Evolutionary conservation across 2,329 filamentous ascomycete genomes (phyloP), one percentile per base, ranked within the genome.

Genomic region (Aspergillus tamarii): DNA sequence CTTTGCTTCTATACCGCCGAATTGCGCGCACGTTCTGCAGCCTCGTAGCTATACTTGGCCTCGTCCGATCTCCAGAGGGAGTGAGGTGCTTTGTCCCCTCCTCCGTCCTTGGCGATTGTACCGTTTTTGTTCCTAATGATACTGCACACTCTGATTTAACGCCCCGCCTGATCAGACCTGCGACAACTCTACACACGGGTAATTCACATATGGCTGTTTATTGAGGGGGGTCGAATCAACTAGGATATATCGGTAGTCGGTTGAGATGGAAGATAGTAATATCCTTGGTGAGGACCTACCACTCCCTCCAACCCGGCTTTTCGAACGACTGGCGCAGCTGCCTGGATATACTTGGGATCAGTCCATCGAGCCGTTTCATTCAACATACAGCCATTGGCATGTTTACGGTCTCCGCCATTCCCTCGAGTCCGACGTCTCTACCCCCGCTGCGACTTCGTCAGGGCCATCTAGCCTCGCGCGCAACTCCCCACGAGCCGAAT

Each of bases 301-400:
- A 65, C 76, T 82, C 74, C 88, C 89, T 64, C 90, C 89, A 50
- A 82, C 85, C 68, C 87, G 89, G 71, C 85, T 94, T 59, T 90
- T 89, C 70, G 90, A 93, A 76, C 87, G 91, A 57, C 83, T 94
- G 68, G 84, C 87, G 66, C 89, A 92, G 75, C 84, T 94, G 67
- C 84, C 89, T 53, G 91, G 90, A 59, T 93, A 92, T 75, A 87
- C 85, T 8, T 94, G 91, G 91, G 90, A 93, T 77, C 89, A 91
- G 69, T 84, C 85, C 19, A 68, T 77, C 65, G 75, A 77, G 57
- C 80, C 79, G 10, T 78, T 81, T 59, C 80, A 81, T 67, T 80
- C 86, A 57, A 92, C 89, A 71, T 97, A 97, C 79, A 93, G 96
- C 77, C 93, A 94, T 81, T 98, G 94, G 93, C 89, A 91, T 77